Percentiles rank a stretch among this genome's conserved stretches.
phyloP scores from a whole-genome alignment of 78 protist genomes.

The Speleostelium caveatum region DNA sequence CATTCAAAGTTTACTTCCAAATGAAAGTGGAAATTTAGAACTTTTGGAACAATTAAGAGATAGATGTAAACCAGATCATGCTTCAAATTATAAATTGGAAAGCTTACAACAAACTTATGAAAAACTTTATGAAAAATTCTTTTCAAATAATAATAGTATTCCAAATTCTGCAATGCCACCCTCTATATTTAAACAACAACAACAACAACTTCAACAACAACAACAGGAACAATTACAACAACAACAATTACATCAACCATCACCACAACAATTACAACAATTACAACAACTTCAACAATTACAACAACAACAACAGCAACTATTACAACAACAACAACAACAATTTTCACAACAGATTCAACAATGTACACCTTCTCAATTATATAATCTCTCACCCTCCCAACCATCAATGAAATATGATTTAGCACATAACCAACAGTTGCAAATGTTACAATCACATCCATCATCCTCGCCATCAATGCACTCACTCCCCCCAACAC shows the following conservation, averaged over 20 bases:
- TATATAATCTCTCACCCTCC: too few species aligned
- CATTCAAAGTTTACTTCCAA: constrained; percentile 36
- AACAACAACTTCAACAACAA: constrained; percentile 1
- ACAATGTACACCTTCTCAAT: not conserved
- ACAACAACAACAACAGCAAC: constrained; percentile 16
- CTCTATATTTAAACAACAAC: not conserved
- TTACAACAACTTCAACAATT: not conserved
- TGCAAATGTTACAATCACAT: not conserved
- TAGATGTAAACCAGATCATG: constrained; percentile 1
- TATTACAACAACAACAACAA: too few species aligned
- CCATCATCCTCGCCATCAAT: not conserved
- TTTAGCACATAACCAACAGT: too few species aligned
- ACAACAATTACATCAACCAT: constrained; percentile 3
- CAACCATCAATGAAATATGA: too few species aligned
- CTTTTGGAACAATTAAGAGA: constrained; percentile 30
- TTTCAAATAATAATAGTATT: not conserved
- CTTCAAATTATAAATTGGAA: constrained; percentile 6
- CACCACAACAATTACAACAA: constrained; percentile 21
- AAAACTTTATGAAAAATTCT: constrained; percentile 36
- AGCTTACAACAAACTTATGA: constrained; percentile 44
- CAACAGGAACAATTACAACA: not conserved
- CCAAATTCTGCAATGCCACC: not conserved
- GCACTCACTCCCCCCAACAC: not conserved
- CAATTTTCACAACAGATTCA: constrained; percentile 22
- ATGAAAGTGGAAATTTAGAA: constrained; percentile 31